Evolutionary conservation across 2,329 filamentous ascomycete genomes (phyloP).

Genomic region (Orbilia blumenaviensis): DNA sequence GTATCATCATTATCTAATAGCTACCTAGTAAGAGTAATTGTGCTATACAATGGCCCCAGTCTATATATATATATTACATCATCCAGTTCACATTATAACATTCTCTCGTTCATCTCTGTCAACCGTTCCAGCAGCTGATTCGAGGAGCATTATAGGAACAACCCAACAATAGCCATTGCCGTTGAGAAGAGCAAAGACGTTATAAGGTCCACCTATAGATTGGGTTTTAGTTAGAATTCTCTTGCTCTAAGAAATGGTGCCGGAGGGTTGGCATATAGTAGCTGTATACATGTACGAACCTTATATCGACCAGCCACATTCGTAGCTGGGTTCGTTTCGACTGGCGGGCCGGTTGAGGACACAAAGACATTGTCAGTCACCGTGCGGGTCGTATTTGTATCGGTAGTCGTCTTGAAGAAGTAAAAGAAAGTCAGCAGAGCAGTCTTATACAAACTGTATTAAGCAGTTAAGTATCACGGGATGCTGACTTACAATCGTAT

Average conservation of each 20-base stretch:
- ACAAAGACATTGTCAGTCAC: slow-evolving; percentile 38
- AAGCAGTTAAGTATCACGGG: not conserved
- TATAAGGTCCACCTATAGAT: not conserved
- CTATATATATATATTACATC: not conserved
- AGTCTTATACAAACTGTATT: not conserved
- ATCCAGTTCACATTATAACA: not conserved
- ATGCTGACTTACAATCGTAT: slow-evolving; percentile 19
- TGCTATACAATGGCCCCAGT: not conserved
- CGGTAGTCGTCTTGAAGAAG: slow-evolving; percentile 25
- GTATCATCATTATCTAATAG: no score
- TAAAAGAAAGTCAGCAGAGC: not conserved
- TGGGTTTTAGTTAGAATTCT: not conserved
- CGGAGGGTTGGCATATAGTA: no score
- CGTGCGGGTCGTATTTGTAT: slow-evolving; percentile 14
- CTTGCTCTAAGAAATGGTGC: not conserved
- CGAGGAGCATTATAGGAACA: slow-evolving; percentile 6
- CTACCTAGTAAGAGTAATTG: no score
- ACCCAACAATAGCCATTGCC: not conserved
- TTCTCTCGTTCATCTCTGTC: not conserved
- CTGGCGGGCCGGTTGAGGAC: slow-evolving; percentile 21
- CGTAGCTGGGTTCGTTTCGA: slow-evolving; percentile 11
- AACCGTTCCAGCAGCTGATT: slow-evolving; percentile 8
- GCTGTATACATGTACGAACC: not conserved
- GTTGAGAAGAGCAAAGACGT: not conserved
- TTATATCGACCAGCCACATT: not conserved